Percentiles rank a stretch among this genome's conserved stretches.
Evolutionary conservation across 768 basidiomycete species (phyloP).

Genomic region (Serendipita vermifera): DNA sequence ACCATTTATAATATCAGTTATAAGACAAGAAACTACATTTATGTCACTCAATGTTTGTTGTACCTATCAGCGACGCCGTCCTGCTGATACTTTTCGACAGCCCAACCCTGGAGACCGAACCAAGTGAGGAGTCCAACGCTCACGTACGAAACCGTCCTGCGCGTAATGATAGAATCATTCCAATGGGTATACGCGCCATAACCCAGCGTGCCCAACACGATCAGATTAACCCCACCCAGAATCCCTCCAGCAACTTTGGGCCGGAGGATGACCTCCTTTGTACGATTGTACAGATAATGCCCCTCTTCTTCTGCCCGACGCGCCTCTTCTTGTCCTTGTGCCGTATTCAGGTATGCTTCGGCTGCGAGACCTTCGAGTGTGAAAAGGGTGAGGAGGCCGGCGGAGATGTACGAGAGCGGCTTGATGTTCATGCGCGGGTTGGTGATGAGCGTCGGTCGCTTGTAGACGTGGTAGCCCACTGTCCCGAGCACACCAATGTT

Average conservation of each 20-base stretch:
- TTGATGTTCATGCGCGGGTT: slow-evolving; percentile 42
- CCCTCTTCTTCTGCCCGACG: slow-evolving; percentile 45
- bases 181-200: slow-evolving; percentile 55
- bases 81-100: slow-evolving; percentile 1
- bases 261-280: slow-evolving; percentile 44
- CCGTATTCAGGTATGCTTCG: slow-evolving; percentile 47
- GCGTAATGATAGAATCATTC: slow-evolving; percentile 24
- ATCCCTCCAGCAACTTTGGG: slow-evolving; percentile 56
- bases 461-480: slow-evolving; percentile 51
- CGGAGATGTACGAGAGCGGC: slow-evolving; percentile 24
- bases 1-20: no score
- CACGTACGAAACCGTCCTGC: neutral
- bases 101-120: slow-evolving; percentile 4
- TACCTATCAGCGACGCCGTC: neutral
- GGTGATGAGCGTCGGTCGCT: slow-evolving; percentile 43
- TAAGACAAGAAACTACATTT: no score
- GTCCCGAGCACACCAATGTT: slow-evolving; percentile 58
- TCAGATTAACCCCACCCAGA: slow-evolving; percentile 54
- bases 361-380: slow-evolving; percentile 48
- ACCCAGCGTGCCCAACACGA: slow-evolving; percentile 46
- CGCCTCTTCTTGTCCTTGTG: slow-evolving; percentile 41
- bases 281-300: slow-evolving; percentile 37
- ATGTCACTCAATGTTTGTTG: neutral
- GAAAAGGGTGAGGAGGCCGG: slow-evolving; percentile 44
- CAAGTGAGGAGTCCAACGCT: slow-evolving; percentile 4